Conservation (phyloP, 805 yeast genomes). For the Pichia californica region DNA sequence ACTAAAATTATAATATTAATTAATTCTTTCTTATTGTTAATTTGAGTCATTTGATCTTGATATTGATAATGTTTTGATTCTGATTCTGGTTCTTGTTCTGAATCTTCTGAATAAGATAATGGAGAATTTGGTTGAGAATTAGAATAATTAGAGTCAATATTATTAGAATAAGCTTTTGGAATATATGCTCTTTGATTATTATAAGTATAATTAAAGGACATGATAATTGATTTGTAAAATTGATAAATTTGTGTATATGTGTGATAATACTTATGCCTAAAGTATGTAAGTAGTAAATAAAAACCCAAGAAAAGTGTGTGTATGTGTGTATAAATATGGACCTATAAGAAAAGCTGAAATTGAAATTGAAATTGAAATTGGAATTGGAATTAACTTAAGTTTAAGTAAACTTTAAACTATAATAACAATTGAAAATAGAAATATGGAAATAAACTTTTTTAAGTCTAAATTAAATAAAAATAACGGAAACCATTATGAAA, state of each 20-base stretch:
- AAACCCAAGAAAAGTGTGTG: too few species aligned
- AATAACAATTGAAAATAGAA: too few species aligned
- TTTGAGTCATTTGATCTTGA: neutral
- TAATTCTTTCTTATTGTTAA: slow-evolving; percentile 2
- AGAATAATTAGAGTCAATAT: neutral
- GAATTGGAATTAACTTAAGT: neutral
- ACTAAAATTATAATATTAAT: slow-evolving; percentile 5
- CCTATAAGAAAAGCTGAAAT: neutral
- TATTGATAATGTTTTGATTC: neutral
- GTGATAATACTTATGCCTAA: neutral
- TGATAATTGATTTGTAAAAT: too few species aligned
- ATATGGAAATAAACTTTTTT: too few species aligned
- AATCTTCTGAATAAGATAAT: slow-evolving; percentile 1
- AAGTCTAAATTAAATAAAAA: neutral
- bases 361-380: neutral
- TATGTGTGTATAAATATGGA: neutral
- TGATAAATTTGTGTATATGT: too few species aligned
- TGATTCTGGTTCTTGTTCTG: neutral
- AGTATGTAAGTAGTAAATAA: neutral
- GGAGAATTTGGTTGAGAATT: too few species aligned
- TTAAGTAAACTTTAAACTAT: too few species aligned
- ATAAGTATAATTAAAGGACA: neutral
- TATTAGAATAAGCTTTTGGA: neutral
- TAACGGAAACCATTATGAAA: slow-evolving; percentile 1
- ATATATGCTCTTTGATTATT: neutral